Base-by-base conservation (phyloP, 2,329 filamentous ascomycete species). In the Myotisia sp. region DNA sequence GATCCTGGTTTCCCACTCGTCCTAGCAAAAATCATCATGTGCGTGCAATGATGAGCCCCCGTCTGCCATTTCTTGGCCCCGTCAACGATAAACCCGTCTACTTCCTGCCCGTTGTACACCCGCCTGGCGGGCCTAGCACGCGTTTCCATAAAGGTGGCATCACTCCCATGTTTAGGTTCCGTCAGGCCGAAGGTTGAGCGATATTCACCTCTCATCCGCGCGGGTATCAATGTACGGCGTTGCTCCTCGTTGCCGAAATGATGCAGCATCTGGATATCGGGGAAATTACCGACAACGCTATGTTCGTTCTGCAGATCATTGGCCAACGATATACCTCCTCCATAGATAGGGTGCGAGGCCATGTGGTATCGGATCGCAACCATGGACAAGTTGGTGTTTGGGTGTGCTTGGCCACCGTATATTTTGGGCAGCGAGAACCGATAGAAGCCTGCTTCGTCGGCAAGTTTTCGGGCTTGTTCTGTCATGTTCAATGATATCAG, bases 291-390 rank as follows among this genome's bases (percentile, higher is more conserved):
- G 2, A 75, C 65, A 23, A 76, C 63, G 32, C 62, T 67, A 49
- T 76, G 71, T 52, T 77, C 72, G 41, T 68, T 76, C 50, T 76
- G 71, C 34, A 76, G 54, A 46, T 77, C 73, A 43, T 76, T 76
- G 46, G 71, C 71, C 4, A 77, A 55, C 1, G 71, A 67, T 12
- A 77, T 45, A 0, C 71, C 71, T 41, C 54, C 55, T 14, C 55
- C 54, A 39, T 58, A 59, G 23, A 53, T 42, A 3, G 54, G 51
- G 33, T 74, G 70, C 3, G 64, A 62, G 2, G 71, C 64, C 12
- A 77, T 56, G 45, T 76, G 69, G 45, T 71, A 70, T 10, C 72
- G 53, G 26, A 76, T 69, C 2, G 69, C 70, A 5, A 70, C 67
- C 72, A 76, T 76, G 67, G 68, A 74, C 3, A 76, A 56, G 47